These are phyloP conservation scores for Botryotinia narcissicola DNA, from an alignment of 2,329 filamentous ascomycete species.

Conservation along the genomic window DNA sequence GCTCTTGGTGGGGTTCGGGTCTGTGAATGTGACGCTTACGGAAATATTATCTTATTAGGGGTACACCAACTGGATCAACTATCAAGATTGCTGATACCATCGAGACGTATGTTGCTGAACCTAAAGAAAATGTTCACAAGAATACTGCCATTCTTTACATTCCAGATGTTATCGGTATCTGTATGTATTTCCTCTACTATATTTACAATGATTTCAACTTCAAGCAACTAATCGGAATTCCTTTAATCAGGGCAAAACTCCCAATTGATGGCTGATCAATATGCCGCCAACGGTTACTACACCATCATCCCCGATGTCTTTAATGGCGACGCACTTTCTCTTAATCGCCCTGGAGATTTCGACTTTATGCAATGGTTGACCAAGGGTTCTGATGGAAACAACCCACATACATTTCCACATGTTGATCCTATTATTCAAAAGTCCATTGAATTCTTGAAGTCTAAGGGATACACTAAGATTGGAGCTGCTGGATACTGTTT, in stretches of 20 bases:
- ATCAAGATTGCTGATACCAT: conserved; percentile 35
- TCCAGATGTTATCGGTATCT: conserved; percentile 38
- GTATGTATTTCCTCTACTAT: neutral
- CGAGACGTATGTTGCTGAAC: conserved; percentile 37
- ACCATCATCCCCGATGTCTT: conserved; percentile 67
- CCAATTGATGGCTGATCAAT: conserved; percentile 70
- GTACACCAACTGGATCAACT: conserved; percentile 33
- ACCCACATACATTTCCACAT: conserved; percentile 34
- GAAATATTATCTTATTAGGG: conserved; percentile 28
- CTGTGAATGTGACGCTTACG: neutral
- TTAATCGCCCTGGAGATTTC: conserved; percentile 49
- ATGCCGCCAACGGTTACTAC: conserved; percentile 59
- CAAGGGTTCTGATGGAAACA: conserved; percentile 36
- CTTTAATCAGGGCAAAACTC: conserved; percentile 48
- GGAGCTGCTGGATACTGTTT: conserved; percentile 73
- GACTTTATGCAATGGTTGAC: conserved; percentile 50
- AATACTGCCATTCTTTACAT: conserved; percentile 38
- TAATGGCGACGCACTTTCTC: conserved; percentile 59
- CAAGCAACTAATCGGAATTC: conserved; percentile 28
- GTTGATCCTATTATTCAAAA: conserved; percentile 45
- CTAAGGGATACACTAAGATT: conserved; percentile 56
- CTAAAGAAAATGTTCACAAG: conserved; percentile 33
- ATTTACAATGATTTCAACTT: neutral
- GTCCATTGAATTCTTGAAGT: conserved; percentile 57
- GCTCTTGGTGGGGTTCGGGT: neutral